These are phyloP conservation scores for Spongispora temasekensis DNA, from an alignment of 1,284 basidiomycete genomes.

Conservation along the genomic window DNA sequence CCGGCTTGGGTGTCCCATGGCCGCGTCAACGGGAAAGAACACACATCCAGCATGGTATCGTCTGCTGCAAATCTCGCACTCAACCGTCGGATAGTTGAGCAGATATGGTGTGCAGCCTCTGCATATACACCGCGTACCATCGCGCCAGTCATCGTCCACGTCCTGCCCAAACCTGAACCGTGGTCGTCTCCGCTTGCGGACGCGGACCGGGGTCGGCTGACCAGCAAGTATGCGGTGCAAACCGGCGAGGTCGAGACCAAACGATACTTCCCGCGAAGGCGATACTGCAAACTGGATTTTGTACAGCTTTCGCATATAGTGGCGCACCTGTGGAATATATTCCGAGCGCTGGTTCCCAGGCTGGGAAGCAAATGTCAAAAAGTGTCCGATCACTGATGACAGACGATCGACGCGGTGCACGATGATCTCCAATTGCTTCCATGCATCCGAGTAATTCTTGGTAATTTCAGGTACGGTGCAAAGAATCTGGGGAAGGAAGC, in stretches of 20 bases:
- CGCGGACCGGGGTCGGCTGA: slow-evolving; percentile 51
- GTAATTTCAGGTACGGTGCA: slow-evolving; percentile 71
- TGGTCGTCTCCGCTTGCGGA: slow-evolving; percentile 65
- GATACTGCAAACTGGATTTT: slow-evolving; percentile 81
- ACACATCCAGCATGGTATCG: slow-evolving; percentile 76
- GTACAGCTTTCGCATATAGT: slow-evolving; percentile 84
- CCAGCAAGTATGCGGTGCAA: slow-evolving; percentile 76
- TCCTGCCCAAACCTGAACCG: slow-evolving; percentile 79
- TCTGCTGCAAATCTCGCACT: slow-evolving; percentile 64
- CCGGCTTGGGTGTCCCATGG: slow-evolving; percentile 36
- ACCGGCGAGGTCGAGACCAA: slow-evolving; percentile 75
- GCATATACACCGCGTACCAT: slow-evolving; percentile 79
- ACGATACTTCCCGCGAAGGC: slow-evolving; percentile 73
- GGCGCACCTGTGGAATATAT: slow-evolving; percentile 76
- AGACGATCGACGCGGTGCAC: slow-evolving; percentile 75
- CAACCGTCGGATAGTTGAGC: slow-evolving; percentile 58
- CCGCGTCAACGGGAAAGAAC: slow-evolving; percentile 55
- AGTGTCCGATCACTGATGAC: slow-evolving; percentile 72
- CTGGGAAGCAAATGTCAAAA: slow-evolving; percentile 68
- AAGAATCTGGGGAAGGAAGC: slow-evolving; percentile 69
- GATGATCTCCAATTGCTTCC: slow-evolving; percentile 73
- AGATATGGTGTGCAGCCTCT: slow-evolving; percentile 65
- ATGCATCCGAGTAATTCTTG: slow-evolving; percentile 72
- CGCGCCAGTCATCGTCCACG: slow-evolving; percentile 67
- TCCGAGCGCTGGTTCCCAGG: slow-evolving; percentile 67